Evolutionary conservation across 352 stramenopile species (phyloP).

Genomic region (Pythium rishiriense): DNA sequence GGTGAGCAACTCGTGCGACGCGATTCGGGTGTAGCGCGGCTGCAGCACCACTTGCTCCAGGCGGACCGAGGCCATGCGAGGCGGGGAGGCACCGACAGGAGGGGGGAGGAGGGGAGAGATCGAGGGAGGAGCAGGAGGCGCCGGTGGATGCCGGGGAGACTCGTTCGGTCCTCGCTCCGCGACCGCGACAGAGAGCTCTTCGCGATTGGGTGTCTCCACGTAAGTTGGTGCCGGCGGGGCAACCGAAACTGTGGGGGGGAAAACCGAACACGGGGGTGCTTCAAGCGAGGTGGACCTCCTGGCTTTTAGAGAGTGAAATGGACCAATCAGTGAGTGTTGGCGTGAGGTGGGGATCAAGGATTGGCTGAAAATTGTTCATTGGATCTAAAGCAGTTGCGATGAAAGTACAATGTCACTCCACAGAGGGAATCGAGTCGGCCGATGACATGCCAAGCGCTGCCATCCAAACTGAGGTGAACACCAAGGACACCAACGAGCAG

Average conservation of each 20-base stretch:
- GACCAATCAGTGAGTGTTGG: conserved; percentile 18
- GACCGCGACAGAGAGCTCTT: conserved; percentile 1
- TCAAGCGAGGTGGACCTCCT: conserved; percentile 16
- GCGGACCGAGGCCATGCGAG: conserved; percentile 33
- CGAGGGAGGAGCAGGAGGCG: too few species aligned
- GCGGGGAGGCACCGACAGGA: not conserved
- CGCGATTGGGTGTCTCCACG: conserved; percentile 21
- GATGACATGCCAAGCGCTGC: conserved; percentile 21
- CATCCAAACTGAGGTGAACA: conserved; percentile 4
- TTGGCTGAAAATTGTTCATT: conserved; percentile 29
- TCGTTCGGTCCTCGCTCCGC: not conserved
- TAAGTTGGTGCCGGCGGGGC: conserved; percentile 14
- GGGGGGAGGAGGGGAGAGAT: not conserved
- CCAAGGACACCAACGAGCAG: not conserved
- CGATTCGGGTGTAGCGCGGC: conserved; percentile 32
- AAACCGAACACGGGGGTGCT: not conserved
- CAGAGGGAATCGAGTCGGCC: conserved; percentile 4
- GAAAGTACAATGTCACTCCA: conserved; percentile 5
- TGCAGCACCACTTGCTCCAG: conserved; percentile 27
- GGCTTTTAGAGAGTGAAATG: not conserved
- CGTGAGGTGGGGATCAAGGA: conserved; percentile 33
- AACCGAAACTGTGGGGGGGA: not conserved
- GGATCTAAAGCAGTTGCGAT: conserved; percentile 10
- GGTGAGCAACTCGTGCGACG: conserved; percentile 39
- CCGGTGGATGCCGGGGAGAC: too few species aligned